Base-by-base conservation (phyloP, 23 red algal genomes). In the Gracilaria domingensis region DNA sequence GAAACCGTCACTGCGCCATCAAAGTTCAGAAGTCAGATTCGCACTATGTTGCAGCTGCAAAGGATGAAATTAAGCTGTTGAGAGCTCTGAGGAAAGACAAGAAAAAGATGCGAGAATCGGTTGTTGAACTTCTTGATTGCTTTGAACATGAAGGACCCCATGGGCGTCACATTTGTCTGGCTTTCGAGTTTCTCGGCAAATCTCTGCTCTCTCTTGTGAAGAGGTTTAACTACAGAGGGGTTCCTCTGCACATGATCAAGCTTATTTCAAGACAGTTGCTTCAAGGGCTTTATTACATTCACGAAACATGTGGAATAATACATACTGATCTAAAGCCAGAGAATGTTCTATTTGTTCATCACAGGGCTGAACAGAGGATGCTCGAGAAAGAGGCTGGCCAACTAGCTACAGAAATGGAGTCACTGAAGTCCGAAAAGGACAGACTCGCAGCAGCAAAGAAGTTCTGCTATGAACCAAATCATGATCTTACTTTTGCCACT, bases 241-340 rank as follows among this genome's bases (percentile, higher is more conserved):
- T 80, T 42, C 93, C 97, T 36, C 29, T 98, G 26, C n/a, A 30
- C 24, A 54, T 98, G 66, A 88, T 91, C 44, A 93, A 90, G 62
- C 48, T 76, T 13, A 79, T 96, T 61, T 26, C 90, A 3, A 53
- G 59, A 39, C 90, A 96, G 57, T 51, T 98, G 25, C 81, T 98
- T 13, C 53, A 85, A 57, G 97, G 82, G 44, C 89, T 98, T 29
- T 26, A 93, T 29, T 95, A 86, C 55, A 85, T 85, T 72, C 97
- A 98, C 61, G 81, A 87, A 28, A 29, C 54, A 14, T 95, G 97
- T 70, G 64, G 80, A n/a, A 95, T 98, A 32, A 96, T 98, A 58
- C 97, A 98, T 50, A 98, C 97, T 24, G 97, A 98, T 69, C 37
- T 98, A 23, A 98, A 98, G 75, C 97, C 97, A 17, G 97, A 98